phyloP scores from a whole-genome alignment of 2,329 filamentous ascomycete genomes.

The Aspergillus arachidicola region DNA sequence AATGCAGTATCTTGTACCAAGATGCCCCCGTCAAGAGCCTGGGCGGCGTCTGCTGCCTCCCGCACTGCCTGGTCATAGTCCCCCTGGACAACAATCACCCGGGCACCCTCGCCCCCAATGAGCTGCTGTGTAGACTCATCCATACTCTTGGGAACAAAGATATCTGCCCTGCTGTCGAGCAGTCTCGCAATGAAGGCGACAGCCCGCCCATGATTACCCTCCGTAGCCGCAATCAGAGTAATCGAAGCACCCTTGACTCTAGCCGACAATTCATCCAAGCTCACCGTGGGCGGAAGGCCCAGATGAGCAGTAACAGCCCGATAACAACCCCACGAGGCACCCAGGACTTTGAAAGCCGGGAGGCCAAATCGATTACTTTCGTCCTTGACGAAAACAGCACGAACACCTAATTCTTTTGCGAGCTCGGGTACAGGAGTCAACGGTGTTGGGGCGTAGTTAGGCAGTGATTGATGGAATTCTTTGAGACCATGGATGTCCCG shows the following conservation, averaged over 20 bases:
- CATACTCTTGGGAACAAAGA: constrained; percentile 67
- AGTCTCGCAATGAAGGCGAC: constrained; percentile 68
- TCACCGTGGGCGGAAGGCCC: constrained; percentile 45
- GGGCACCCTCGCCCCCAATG: constrained; percentile 66
- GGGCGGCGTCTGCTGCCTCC: constrained; percentile 49
- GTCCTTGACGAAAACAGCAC: constrained; percentile 68
- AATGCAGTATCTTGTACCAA: constrained; percentile 72
- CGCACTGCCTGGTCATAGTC: constrained; percentile 67
- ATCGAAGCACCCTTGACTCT: constrained; percentile 37
- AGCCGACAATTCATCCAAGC: constrained; percentile 48
- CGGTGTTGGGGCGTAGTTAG: constrained; percentile 58
- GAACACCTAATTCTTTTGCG: constrained; percentile 60
- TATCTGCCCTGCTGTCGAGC: constrained; percentile 57
- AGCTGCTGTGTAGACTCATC: constrained; percentile 53
- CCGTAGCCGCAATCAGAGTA: constrained; percentile 65
- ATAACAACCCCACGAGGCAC: constrained; percentile 73
- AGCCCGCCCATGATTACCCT: constrained; percentile 77
- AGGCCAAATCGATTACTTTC: constrained; percentile 70
- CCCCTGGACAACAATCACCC: constrained; percentile 57
- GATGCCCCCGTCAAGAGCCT: constrained; percentile 45
- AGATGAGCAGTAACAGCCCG: constrained; percentile 56
- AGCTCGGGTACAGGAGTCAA: constrained; percentile 57
- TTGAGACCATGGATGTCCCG: constrained; percentile 16
- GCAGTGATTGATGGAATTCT: constrained; percentile 61
- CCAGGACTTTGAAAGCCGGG: constrained; percentile 78